Conservation (phyloP, 257 asterid species). For the Capsicum rhomboideum region DNA sequence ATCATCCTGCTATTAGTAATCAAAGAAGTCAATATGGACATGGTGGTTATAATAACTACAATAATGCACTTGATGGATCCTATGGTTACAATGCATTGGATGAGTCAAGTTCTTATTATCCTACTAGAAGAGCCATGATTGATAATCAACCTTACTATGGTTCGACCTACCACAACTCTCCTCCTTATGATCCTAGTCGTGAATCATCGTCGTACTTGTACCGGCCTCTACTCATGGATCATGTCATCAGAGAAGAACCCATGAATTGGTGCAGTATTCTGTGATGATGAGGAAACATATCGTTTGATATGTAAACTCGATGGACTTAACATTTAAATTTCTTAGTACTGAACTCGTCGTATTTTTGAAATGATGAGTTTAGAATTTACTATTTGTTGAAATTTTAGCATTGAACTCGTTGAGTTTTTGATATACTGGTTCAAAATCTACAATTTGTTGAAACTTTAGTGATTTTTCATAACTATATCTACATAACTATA, state of each 20-base stretch:
- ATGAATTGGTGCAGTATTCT: background rate
- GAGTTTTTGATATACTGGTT: background rate
- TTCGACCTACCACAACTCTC: background rate
- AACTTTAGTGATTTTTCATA: background rate
- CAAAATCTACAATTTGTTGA: background rate
- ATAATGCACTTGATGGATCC: background rate
- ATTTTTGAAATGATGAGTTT: background rate
- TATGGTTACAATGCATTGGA: background rate
- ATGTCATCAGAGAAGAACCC: background rate
- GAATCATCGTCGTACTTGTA: background rate
- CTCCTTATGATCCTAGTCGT: background rate
- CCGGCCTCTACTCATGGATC: background rate
- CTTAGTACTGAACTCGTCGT: no score
- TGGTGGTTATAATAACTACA: background rate
- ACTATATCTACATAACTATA: background rate
- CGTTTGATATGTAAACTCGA: background rate
- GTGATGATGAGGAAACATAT: background rate
- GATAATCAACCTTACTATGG: background rate
- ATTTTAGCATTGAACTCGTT: background rate
- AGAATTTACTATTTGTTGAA: background rate
- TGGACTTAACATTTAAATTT: background rate
- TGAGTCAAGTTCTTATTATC: background rate
- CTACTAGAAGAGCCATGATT: background rate
- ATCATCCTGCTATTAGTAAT: background rate
- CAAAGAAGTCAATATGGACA: background rate